phyloP scores from a whole-genome alignment of 2,329 filamentous ascomycete genomes.

The Cytospora mali region DNA sequence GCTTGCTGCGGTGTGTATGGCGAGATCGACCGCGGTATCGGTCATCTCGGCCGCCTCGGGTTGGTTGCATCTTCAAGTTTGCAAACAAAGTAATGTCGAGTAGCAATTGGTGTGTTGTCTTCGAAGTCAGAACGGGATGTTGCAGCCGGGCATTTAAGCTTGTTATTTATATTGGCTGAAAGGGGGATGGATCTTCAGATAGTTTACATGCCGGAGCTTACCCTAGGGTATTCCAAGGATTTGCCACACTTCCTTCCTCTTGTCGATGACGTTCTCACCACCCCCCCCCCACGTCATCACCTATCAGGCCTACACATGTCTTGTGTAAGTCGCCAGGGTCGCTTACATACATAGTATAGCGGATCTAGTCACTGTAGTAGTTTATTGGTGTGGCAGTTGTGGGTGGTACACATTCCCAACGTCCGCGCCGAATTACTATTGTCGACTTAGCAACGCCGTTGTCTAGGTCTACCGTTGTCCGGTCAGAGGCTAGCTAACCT shows the following conservation, averaged over 20 bases:
- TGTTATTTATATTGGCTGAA: not conserved
- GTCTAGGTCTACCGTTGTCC: too few species aligned
- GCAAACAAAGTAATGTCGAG: not conserved
- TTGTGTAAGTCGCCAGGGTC: not conserved
- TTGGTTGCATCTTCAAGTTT: not conserved
- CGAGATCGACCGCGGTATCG: conserved; percentile 1
- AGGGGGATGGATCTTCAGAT: not conserved
- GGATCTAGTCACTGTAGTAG: not conserved
- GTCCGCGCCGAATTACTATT: too few species aligned
- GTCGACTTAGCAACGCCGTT: not conserved
- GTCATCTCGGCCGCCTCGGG: not conserved
- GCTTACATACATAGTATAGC: too few species aligned
- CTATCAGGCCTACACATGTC: not conserved
- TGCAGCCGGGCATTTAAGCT: not conserved
- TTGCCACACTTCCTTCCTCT: not conserved
- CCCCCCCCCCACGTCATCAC: not conserved
- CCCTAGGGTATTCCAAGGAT: not conserved
- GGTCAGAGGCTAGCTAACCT: not conserved
- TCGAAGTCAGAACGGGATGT: not conserved
- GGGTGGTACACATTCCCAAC: not conserved
- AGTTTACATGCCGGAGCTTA: not conserved
- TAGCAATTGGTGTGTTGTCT: not conserved
- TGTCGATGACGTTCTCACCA: not conserved
- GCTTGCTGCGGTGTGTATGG: conserved; percentile 5
- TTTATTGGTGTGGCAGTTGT: too few species aligned